Evolutionary conservation across 495 filamentous ascomycete species (phyloP).

Genomic region (Margaritispora aquatica): DNA sequence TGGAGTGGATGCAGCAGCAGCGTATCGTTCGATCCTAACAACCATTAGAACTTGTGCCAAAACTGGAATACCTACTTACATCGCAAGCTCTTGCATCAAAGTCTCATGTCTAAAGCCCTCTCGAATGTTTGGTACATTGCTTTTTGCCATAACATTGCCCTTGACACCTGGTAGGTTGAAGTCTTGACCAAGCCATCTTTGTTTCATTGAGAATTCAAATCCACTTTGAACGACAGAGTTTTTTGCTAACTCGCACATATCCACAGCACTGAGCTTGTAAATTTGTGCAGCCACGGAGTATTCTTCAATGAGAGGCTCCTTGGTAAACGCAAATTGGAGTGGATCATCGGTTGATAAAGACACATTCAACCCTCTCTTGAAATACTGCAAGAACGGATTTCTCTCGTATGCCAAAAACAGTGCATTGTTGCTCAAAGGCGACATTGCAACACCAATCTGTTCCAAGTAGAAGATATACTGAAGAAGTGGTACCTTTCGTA

Average conservation of each 20-base stretch:
- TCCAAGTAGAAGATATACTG: slow-evolving; percentile 98
- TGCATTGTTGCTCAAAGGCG: slow-evolving; percentile 94
- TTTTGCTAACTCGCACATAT: slow-evolving; percentile 98
- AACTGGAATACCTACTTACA: slow-evolving; percentile 45
- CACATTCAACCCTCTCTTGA: slow-evolving; percentile 89
- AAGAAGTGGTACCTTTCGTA: slow-evolving; percentile 88
- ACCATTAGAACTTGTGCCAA: slow-evolving; percentile 23
- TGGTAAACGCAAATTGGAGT: slow-evolving; percentile 96
- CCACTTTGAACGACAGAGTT: slow-evolving; percentile 93
- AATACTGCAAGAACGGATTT: slow-evolving; percentile 93
- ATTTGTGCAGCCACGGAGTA: slow-evolving; percentile 98
- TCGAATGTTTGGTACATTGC: slow-evolving; percentile 89
- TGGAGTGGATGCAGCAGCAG: slow-evolving; percentile 26
- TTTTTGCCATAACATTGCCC: slow-evolving; percentile 90
- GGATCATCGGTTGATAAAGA: slow-evolving; percentile 96
- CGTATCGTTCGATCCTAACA: slow-evolving; percentile 38
- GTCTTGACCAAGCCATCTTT: slow-evolving; percentile 77
- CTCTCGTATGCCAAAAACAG: slow-evolving; percentile 95
- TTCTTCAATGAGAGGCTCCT: slow-evolving; percentile 96
- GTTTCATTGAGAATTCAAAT: slow-evolving; percentile 83
- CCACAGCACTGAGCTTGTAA: slow-evolving; percentile 92
- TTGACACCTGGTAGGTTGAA: slow-evolving; percentile 66
- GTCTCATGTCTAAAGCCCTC: slow-evolving; percentile 86
- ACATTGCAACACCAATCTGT: slow-evolving; percentile 98
- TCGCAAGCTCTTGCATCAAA: slow-evolving; percentile 67